A percentile compares a stretch with the other conserved stretches of the same genome.
Evolutionary conservation across 2,329 filamentous ascomycete genomes (phyloP).

Genomic region (Aureobasidium sp.): DNA sequence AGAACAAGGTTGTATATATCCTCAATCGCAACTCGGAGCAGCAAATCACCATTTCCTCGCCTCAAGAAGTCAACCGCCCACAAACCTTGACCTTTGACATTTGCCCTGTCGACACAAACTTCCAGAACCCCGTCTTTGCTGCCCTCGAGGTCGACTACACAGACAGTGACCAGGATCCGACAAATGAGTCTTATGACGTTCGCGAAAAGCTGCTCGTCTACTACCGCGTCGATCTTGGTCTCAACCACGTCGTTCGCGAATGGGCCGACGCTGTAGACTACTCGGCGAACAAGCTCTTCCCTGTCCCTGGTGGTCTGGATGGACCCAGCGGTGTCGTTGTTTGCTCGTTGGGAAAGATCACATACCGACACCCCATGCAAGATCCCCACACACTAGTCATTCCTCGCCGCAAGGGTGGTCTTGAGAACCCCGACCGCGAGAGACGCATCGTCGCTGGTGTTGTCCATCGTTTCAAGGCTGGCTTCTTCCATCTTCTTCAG

Average conservation of each 20-base stretch:
- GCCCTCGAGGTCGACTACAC: slow-evolving; percentile 90
- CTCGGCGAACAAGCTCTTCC: slow-evolving; percentile 82
- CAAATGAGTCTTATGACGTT: slow-evolving; percentile 72
- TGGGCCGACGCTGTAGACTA: slow-evolving; percentile 94
- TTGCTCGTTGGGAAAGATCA: slow-evolving; percentile 89
- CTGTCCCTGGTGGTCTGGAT: slow-evolving; percentile 88
- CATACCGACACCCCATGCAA: slow-evolving; percentile 94
- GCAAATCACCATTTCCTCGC: slow-evolving; percentile 92
- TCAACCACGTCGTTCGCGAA: slow-evolving; percentile 95
- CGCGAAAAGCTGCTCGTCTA: slow-evolving; percentile 89
- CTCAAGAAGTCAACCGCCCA: slow-evolving; percentile 89
- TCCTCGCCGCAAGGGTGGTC: slow-evolving; percentile 75
- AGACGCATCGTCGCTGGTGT: slow-evolving; percentile 81
- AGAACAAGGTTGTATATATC: slow-evolving; percentile 99
- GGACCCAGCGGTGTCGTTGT: slow-evolving; percentile 93
- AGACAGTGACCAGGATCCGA: slow-evolving; percentile 84
- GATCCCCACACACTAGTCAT: slow-evolving; percentile 84
- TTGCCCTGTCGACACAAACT: slow-evolving; percentile 86
- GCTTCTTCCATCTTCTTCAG: slow-evolving; percentile 95
- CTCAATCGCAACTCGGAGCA: slow-evolving; percentile 92
- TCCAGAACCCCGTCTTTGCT: slow-evolving; percentile 94
- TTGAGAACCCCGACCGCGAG: slow-evolving; percentile 87
- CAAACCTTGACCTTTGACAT: slow-evolving; percentile 85
- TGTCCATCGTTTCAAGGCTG: slow-evolving; percentile 92
- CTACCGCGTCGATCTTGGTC: slow-evolving; percentile 91